Base-by-base conservation (phyloP, 331 rosid species). In the Quercus tomentella region DNA sequence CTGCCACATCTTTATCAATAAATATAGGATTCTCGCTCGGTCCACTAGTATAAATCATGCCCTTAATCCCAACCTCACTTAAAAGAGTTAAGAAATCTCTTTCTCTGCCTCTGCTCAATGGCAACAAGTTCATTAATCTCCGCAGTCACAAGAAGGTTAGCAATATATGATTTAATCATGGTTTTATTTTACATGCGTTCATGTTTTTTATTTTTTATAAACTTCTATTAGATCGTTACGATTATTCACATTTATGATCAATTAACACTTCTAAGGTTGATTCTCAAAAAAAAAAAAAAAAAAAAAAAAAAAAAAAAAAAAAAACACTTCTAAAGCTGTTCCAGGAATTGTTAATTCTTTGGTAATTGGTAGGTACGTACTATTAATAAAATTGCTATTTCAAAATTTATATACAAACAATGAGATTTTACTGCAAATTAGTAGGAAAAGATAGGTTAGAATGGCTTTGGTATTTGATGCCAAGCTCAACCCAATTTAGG, bases 121-220 rank as follows among this genome's bases (percentile, higher is more conserved):
- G 74, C 80, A 21, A 2, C 73, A 3, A 17, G 41, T 22, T 66
- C 75, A n/a, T 21, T 52, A 30, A 7, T 72, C 56, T 72, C 73
- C 1, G 56, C 65, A 3, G 66, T 72, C 63, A 5, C 78, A 16
- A 79, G 77, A 72, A 72, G 77, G 82, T 79, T 6, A 60, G 82
- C 18, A 12, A 11, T 4, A 41, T 7, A 37, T 69, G 76, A 37
- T 15, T 67, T 30, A 49, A 15, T 56, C 22, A 6, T 6, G 28
- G 33, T 76, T 65, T 49, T 6, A 3, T 15, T 35, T 16, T 54
- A 15, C 26, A 43, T 25, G 69, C 17, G 43, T 15, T 54, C 30
- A 52, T 74, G 43, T 23, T 4, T 49, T 72, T 35, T 23, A 35
- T 11, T 45, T 45, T 45, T 45, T 12, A 11, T 49, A 49, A 49